Percentiles rank a stretch among this genome's conserved stretches.
Conservation (phyloP, 768 basidiomycete genomes). For the Pleurotus platypus region DNA sequence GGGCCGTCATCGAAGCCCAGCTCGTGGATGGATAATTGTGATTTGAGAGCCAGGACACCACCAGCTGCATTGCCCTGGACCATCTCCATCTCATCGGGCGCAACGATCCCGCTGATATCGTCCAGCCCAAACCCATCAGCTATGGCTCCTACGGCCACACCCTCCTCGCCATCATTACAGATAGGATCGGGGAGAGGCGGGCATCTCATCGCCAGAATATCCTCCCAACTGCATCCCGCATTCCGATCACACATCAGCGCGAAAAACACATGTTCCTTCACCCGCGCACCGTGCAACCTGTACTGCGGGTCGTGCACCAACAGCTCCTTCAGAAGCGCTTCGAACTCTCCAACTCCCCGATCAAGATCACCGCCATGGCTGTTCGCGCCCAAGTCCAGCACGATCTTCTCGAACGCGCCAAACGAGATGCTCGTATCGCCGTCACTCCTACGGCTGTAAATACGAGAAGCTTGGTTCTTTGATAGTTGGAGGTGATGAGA, state of each 20-base stretch:
- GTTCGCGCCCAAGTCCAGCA: background rate
- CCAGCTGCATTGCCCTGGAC: background rate
- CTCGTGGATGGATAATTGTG: no score
- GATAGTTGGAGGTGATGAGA: background rate
- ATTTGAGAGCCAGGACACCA: background rate
- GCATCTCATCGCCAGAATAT: constrained; percentile 24
- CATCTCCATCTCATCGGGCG: background rate
- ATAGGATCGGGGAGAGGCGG: constrained; percentile 25
- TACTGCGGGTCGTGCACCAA: constrained; percentile 20
- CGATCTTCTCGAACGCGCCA: constrained; percentile 16
- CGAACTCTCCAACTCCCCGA: constrained; percentile 15
- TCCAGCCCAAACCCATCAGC: background rate
- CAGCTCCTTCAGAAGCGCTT: constrained; percentile 18
- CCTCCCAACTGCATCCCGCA: constrained; percentile 22
- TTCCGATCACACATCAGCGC: constrained; percentile 13
- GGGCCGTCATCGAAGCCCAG: background rate
- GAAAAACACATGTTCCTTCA: constrained; percentile 26
- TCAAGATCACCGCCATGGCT: constrained; percentile 4
- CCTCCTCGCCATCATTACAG: constrained; percentile 11
- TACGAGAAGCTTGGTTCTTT: background rate
- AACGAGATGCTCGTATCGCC: constrained; percentile 21
- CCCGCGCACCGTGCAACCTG: constrained; percentile 22
- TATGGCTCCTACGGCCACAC: background rate
- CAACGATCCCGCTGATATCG: background rate
- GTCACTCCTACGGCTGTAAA: constrained; percentile 11